Evolutionary conservation across 768 basidiomycete species (phyloP), one percentile per base, ranked within the genome.

Genomic region (Calocera cornea): DNA sequence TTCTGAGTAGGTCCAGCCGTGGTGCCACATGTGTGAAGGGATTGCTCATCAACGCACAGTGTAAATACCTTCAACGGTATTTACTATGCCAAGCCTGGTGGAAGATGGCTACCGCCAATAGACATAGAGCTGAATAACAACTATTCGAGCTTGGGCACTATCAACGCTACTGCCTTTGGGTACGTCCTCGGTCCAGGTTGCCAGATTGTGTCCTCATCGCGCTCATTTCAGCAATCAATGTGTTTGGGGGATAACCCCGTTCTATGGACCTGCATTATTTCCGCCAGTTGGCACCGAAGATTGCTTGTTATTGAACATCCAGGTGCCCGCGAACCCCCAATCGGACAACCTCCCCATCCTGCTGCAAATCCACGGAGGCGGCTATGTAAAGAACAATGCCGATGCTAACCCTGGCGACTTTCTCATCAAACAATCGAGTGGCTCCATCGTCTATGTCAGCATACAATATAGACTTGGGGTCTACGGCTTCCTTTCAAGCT

Each of bases 391-490:
- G 36, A 38, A 38, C 36, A 38, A 38, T 14, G 36, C 36, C 36
- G 36, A 38, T 38, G 36, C 36, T 14, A 38, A 38, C n/a, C 69
- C 69, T 68, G 69, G 70, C 0, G 70, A 71, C 34, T 64, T 69
- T 34, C 70, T 69, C 14, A 66, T 47, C 29, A 36, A 1, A 14
- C 17, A 47, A 41, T 40, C 40, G 29, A 50, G 12, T 10, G 40
- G 63, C 24, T 19, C 63, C 19, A 64, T 72, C 50, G 44, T 72
- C 40, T 68, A 67, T 19, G 70, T 72, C n/a, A 66, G 50, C 27
- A 72, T 72, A 47, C 71, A 72, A 60, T 72, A 72, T 49, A 66
- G 71, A 41, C 69, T 72, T 2, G 71, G 71, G 8, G 31, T 72
- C 5, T 65, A 70, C 24, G 71, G 71, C 19, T 72, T 67, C 67